These are phyloP conservation scores for Cucumis melo DNA, from an alignment of 306 rosid genomes.

Conservation along the genomic window DNA sequence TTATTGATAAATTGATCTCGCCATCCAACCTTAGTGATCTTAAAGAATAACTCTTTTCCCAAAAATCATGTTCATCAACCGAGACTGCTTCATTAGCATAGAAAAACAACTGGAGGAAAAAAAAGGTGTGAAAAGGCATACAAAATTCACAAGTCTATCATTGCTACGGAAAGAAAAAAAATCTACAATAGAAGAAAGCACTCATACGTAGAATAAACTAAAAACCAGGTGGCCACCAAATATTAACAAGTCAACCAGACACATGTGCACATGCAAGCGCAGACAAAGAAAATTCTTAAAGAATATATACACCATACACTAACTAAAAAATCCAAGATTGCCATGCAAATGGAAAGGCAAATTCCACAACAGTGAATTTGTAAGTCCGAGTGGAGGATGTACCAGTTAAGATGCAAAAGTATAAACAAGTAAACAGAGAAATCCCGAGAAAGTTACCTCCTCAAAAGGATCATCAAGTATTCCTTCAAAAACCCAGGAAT, in stretches of 20 bases:
- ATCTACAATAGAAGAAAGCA: neutral
- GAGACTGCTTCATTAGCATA: conserved; percentile 53
- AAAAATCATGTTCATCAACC: conserved; percentile 72
- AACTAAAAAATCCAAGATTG: neutral
- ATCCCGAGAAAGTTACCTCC: conserved; percentile 48
- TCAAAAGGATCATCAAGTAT: conserved; percentile 82
- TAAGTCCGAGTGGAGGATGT: neutral
- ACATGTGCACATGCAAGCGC: neutral
- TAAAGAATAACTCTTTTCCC: conserved; percentile 89
- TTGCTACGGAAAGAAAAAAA: neutral
- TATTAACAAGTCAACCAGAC: neutral
- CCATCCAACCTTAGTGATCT: conserved; percentile 34
- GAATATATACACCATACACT: neutral
- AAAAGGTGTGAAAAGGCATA: neutral
- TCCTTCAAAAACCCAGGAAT: conserved; percentile 99
- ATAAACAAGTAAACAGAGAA: neutral
- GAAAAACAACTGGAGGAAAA: conserved; percentile 59
- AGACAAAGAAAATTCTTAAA: neutral
- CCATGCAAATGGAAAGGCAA: neutral
- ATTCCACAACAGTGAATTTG: neutral
- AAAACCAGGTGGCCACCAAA: neutral
- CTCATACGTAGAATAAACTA: neutral
- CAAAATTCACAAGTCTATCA: neutral
- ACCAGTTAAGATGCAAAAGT: neutral
- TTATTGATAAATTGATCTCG: conserved; percentile 20